Base-by-base conservation (phyloP, 2,329 filamentous ascomycete species). In the Trichoderma harzianum region DNA sequence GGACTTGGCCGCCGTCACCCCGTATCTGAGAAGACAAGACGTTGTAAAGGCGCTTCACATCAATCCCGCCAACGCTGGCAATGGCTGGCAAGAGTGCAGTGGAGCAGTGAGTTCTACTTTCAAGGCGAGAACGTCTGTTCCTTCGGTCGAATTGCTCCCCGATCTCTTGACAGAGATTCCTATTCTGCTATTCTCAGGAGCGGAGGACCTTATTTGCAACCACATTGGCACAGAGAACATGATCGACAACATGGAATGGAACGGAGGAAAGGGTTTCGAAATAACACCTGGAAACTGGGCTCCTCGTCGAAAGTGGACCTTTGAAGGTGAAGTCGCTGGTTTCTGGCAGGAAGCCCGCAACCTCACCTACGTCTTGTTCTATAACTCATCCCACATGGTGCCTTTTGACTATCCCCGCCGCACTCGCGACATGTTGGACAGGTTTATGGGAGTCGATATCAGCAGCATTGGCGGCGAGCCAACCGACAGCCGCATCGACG, bases 371-470 rank as follows among this genome's bases (percentile, higher is more conserved):
- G 91, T 99, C 36, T 86, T 97, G 53, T 97, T 98, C 83, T 93
- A 97, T 85, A 97, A 99, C 81, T 91, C 94, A 18, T 97, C 93
- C 64, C 96, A 99, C 82, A 99, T 99, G 96, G 96, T 99, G 1
- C 97, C 96, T 1, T 98, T 96, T 78, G 95, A 99, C 81, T 93
- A 92, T 77, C 91, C 95, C 1, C 90, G 94, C 62, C 91, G 94
- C 73, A 92, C 91, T 24, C 90, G 95, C 73, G 96, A 98, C 80
- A 99, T 99, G 96, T 90, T 99, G 18, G 95, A 99, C 82, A 92
- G 96, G 53, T 97, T 99, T 83, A 94, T 98, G 88, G 89, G 90
- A 63, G 93, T 99, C 53, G 94, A 98, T 79, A 97, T 98, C 75
- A 92, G 89, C 76, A 92, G 89, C 78, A 97, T 98, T 75, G 95